Evolutionary conservation across 352 stramenopile species (phyloP).

Genomic region (Phytophthora boehmeriae): DNA sequence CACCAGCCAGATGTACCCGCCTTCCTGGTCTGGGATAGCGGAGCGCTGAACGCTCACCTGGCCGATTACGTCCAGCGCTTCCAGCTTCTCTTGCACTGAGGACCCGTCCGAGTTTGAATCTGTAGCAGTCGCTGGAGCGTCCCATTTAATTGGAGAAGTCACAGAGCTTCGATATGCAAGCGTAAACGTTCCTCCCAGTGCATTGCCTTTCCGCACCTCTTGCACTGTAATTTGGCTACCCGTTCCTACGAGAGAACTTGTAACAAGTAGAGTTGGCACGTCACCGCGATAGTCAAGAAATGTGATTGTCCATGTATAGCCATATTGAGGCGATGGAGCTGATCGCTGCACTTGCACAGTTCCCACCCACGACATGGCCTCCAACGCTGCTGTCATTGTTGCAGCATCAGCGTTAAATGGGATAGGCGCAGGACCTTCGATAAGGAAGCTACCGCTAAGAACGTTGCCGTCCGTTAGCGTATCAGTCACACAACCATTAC

Average conservation of each 20-base stretch:
- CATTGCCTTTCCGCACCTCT: conserved; percentile 78
- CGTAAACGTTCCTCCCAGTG: conserved; percentile 62
- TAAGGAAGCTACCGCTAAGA: conserved; percentile 69
- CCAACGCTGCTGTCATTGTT: conserved; percentile 51
- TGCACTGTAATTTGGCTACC: conserved; percentile 57
- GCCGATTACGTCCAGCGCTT: conserved; percentile 62
- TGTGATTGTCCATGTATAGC: conserved; percentile 79
- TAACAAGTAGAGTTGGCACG: conserved; percentile 57
- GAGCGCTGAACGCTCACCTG: conserved; percentile 49
- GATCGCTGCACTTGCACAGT: conserved; percentile 64
- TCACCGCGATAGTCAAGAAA: conserved; percentile 79
- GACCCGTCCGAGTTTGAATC: conserved; percentile 54
- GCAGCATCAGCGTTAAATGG: conserved; percentile 54
- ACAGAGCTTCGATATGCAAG: conserved; percentile 49
- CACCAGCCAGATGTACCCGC: conserved; percentile 67
- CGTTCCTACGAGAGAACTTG: conserved; percentile 69
- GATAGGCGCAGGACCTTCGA: conserved; percentile 67
- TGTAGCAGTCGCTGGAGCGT: conserved; percentile 39
- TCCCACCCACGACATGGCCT: conserved; percentile 68
- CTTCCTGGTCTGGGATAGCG: conserved; percentile 48
- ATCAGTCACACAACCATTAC: conserved; percentile 51
- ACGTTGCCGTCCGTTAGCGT: conserved; percentile 81
- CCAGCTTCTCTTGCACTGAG: conserved; percentile 76
- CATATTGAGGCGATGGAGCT: conserved; percentile 53
- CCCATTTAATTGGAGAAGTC: conserved; percentile 25